phyloP scores from a whole-genome alignment of 208 protist species.

The Leishmania lainsoni region DNA sequence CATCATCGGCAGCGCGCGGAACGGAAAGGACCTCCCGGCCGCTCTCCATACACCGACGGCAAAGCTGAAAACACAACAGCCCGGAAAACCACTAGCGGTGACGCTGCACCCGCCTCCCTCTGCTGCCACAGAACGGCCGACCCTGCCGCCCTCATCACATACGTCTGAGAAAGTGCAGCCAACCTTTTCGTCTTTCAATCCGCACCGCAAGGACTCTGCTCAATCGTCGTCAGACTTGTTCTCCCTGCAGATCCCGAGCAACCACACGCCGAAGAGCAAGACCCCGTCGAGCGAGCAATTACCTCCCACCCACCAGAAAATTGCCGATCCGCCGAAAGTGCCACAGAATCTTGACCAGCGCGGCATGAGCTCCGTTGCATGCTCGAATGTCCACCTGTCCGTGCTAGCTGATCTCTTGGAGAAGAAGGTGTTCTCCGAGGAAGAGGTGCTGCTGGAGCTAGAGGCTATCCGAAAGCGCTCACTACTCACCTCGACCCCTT shows the following conservation, averaged over 20 bases:
- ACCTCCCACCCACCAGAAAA: not conserved
- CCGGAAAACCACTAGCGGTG: not conserved
- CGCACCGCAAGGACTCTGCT: not conserved
- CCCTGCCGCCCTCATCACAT: not conserved
- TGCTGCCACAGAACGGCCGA: not conserved
- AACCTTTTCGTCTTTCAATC: constrained; percentile 4
- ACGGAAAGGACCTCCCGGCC: not conserved
- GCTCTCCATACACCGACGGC: too few relatives aligned
- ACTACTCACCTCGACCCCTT: constrained; percentile 44
- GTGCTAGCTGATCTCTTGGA: constrained; percentile 43
- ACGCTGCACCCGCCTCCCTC: not conserved
- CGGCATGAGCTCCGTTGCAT: constrained; percentile 20
- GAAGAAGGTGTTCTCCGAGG: constrained; percentile 47
- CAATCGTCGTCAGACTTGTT: constrained; percentile 5
- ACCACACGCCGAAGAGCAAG: not conserved
- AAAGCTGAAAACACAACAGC: not conserved
- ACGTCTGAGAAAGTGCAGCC: not conserved
- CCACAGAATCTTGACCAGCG: not conserved
- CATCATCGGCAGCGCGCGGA: not conserved
- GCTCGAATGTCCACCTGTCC: constrained; percentile 42
- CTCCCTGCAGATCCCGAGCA: constrained; percentile 5
- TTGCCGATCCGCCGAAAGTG: not conserved
- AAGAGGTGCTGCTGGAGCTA: constrained; percentile 46
- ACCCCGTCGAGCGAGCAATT: not conserved
- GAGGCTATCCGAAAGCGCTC: constrained; percentile 55